Base-by-base conservation (phyloP, 768 basidiomycete genomes). In the Lactarius hatsudake region DNA sequence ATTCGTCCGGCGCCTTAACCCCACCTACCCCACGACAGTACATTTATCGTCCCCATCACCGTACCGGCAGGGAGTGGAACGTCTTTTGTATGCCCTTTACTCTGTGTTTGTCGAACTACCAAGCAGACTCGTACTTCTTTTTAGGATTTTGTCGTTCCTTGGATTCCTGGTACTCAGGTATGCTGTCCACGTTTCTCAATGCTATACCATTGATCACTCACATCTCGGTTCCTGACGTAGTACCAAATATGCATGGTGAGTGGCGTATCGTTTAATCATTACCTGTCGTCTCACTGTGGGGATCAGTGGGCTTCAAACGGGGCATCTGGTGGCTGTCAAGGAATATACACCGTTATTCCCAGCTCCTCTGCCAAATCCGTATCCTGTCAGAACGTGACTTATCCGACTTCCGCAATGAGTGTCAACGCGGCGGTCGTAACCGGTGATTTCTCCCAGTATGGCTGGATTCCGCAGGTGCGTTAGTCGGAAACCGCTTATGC, bases 221-320 rank as follows among this genome's bases (percentile, higher is more conserved):
- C n/a, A n/a, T 59, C 36, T 32, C 12, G 12, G 3, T 26, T 62
- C 38, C 32, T n/a, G 17, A 32, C 58, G 13, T 53, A 86, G 83
- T 88, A 86, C 73, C 86, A 87, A 78, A 84, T 86, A 71, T 88
- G 87, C 78, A 87, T 88, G 86, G 86, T 86, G 51, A 60, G 78
- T 58, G 0, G 38, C 42, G 5, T 5, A 32, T 23, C 17, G 12
- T 30, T 18, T 32, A 58, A 34, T 30, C 28, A n/a, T 36, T 28
- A 18, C 43, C 51, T 23, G 1, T 17, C 57, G 17, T 38, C 45
- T 58, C 64, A 65, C 28, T 57, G 0, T 26, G 57, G 51, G 26
- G 15, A 53, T 5, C n/a, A 87, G 86, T 84, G 86, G 65, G 87
- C 86, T 69, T 79, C 74, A 53, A 81, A 81, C 40, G 86, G 86